Evolutionary conservation across 148 eudicot genomes (phyloP).

Genomic region (Spergularia bocconei): DNA sequence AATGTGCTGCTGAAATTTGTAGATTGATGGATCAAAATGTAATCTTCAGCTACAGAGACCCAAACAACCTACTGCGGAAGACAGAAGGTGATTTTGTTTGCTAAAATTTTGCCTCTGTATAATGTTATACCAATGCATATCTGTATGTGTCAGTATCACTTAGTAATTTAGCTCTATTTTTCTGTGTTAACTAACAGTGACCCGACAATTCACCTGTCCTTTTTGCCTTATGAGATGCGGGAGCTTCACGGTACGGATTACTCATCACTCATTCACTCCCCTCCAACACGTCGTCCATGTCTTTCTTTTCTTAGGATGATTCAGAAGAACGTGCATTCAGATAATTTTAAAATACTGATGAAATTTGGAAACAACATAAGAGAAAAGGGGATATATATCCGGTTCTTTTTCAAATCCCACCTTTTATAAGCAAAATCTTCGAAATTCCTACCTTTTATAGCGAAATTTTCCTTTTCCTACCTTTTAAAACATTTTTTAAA

Average conservation of each 20-base stretch:
- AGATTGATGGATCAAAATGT: conserved; percentile 83
- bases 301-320: neutral
- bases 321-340: too few species aligned
- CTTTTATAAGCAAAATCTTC: too few species aligned
- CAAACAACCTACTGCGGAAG: conserved; percentile 52
- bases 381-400: too few species aligned
- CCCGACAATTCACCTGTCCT: conserved; percentile 81
- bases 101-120: neutral
- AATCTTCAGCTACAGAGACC: conserved; percentile 80
- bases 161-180: conserved; percentile 6
- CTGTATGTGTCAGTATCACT: neutral
- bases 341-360: too few species aligned
- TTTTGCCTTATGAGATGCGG: conserved; percentile 88
- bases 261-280: neutral
- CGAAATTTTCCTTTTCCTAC: too few species aligned
- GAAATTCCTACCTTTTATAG: too few species aligned
- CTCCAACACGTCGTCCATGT: neutral
- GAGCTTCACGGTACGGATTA: conserved; percentile 69
- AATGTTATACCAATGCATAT: neutral
- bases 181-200: conserved; percentile 49
- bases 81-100: conserved; percentile 61
- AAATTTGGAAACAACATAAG: too few species aligned
- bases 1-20: conserved; percentile 12
- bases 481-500: too few species aligned
- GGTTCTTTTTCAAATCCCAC: too few species aligned